Conservation (phyloP, 495 filamentous ascomycete genomes). For the Lasiosphaeris hirsuta region DNA sequence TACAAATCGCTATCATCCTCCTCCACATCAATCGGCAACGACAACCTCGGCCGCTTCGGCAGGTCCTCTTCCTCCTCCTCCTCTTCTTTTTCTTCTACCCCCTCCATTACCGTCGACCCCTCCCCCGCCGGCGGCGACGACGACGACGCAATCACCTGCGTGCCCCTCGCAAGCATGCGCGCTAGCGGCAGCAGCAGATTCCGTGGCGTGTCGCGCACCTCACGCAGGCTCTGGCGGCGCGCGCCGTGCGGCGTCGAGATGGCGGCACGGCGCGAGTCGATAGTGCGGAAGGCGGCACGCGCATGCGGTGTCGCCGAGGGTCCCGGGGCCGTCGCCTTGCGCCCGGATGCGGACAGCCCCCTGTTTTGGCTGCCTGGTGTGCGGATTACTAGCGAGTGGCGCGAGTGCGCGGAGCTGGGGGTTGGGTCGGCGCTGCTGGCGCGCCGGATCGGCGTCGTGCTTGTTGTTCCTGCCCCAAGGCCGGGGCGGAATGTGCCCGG, state of each 20-base stretch:
- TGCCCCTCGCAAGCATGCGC: conserved; percentile 59
- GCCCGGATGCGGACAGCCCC: conserved; percentile 37
- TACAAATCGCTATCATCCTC: conserved; percentile 56
- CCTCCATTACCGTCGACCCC: conserved; percentile 24
- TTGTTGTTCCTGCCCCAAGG: neutral
- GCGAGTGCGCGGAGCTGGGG: conserved; percentile 16
- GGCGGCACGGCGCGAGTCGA: conserved; percentile 70
- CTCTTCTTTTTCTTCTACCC: conserved; percentile 45
- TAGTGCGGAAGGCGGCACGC: conserved; percentile 58
- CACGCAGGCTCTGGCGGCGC: conserved; percentile 60
- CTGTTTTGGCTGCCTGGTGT: conserved; percentile 26
- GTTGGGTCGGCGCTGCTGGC: conserved; percentile 29
- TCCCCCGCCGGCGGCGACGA: conserved; percentile 46
- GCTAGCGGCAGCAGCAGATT: conserved; percentile 66
- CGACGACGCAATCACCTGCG: conserved; percentile 51
- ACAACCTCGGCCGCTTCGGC: conserved; percentile 60
- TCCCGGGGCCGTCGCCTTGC: conserved; percentile 26
- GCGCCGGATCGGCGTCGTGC: conserved; percentile 32
- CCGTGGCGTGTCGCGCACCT: conserved; percentile 73
- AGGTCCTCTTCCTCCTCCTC: conserved; percentile 65
- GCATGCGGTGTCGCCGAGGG: conserved; percentile 63
- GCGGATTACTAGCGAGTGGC: conserved; percentile 19
- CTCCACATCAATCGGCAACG: conserved; percentile 62
- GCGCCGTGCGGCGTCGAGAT: conserved; percentile 62
- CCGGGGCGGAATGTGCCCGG: conserved; percentile 1